Percentiles rank a stretch among this genome's conserved stretches.
These are phyloP conservation scores for Mycena chlorophos DNA, from an alignment of 768 basidiomycete species.

Conservation along the genomic window DNA sequence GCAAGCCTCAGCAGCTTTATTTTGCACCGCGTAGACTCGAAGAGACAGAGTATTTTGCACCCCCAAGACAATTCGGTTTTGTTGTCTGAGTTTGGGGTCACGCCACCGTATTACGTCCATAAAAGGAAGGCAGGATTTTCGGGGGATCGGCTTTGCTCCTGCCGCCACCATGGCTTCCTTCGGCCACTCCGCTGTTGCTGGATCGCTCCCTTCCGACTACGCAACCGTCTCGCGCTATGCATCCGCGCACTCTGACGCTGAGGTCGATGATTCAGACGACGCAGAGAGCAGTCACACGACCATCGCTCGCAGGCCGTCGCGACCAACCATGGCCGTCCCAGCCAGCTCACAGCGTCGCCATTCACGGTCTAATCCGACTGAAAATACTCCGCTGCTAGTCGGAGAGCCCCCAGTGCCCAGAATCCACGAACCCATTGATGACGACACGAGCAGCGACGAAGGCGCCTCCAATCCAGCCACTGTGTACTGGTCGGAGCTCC, in stretches of 20 bases:
- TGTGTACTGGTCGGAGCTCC: constrained; percentile 61
- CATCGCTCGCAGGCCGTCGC: constrained; percentile 16
- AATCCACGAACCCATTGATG: constrained; percentile 53
- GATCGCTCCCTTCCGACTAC: constrained; percentile 66
- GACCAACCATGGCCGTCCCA: constrained; percentile 20
- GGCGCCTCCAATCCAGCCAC: constrained; percentile 27
- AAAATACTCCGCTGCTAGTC: constrained; percentile 59
- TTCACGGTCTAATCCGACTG: constrained; percentile 29
- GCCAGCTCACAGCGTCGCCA: constrained; percentile 9
- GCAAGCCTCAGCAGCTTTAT: too few relatives aligned
- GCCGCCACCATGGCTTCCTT: constrained; percentile 55
- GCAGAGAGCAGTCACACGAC: constrained; percentile 5
- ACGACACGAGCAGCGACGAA: constrained; percentile 32
- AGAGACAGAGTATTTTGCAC: too few relatives aligned
- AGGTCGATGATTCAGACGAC: constrained; percentile 2
- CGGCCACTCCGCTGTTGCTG: constrained; percentile 56
- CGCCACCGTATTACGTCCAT: too few relatives aligned
- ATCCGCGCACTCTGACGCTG: constrained; percentile 24
- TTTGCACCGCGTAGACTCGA: too few relatives aligned
- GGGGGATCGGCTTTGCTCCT: too few relatives aligned
- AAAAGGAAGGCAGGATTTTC: too few relatives aligned
- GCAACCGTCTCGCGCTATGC: constrained; percentile 58
- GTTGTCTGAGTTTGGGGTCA: too few relatives aligned
- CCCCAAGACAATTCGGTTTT: too few relatives aligned
- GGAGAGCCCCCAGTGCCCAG: constrained; percentile 49